phyloP scores from a whole-genome alignment of 1,284 basidiomycete genomes.

The Pseudomicrostroma phylloplanum region DNA sequence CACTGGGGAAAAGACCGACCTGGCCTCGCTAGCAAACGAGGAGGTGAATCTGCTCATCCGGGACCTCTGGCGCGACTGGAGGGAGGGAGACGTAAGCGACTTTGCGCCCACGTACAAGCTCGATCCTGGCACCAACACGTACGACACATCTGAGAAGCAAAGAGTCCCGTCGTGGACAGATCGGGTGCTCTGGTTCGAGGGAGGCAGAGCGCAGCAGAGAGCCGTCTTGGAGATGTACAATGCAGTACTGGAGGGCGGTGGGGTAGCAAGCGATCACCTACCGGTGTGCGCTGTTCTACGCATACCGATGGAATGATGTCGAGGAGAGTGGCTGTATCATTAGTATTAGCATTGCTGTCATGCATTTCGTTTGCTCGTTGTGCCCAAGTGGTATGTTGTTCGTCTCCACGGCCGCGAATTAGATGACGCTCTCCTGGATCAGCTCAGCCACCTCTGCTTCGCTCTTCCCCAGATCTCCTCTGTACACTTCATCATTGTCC shows the following conservation, averaged over 20 bases:
- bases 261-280: neutral
- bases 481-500: conserved; percentile 5
- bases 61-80: conserved; percentile 65
- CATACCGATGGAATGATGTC: neutral
- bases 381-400: neutral
- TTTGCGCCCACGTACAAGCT: conserved; percentile 24
- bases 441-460: neutral
- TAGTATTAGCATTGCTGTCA: neutral
- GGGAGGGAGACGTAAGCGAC: conserved; percentile 55
- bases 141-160: conserved; percentile 22
- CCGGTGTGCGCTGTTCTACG: neutral
- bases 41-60: conserved; percentile 44
- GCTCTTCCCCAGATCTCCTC: neutral
- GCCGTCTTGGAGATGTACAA: neutral
- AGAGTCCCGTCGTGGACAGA: conserved; percentile 23
- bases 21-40: neutral
- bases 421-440: conserved; percentile 5
- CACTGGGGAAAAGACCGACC: neutral
- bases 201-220: neutral
- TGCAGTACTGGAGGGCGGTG: neutral
- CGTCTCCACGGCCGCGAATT: neutral
- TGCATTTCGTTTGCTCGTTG: neutral
- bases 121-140: conserved; percentile 17
- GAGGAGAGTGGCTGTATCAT: neutral
- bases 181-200: conserved; percentile 13